Percentiles rank a stretch among this genome's conserved stretches.
phyloP scores from a whole-genome alignment of 2,329 filamentous ascomycete species.

The Xylariales sp. region DNA sequence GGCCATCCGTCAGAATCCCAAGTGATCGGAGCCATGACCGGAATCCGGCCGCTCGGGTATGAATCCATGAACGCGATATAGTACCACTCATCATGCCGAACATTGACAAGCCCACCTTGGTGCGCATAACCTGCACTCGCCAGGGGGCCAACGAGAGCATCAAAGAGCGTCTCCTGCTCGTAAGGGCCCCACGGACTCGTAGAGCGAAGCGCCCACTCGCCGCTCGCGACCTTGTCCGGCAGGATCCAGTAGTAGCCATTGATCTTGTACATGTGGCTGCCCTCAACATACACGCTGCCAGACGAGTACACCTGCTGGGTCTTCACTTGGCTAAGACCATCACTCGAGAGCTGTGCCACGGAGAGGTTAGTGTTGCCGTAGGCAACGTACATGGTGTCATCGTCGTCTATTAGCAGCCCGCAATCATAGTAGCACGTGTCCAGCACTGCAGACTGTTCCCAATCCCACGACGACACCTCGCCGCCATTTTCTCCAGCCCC shows the following conservation, averaged over 20 bases:
- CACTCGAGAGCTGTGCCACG: slow-evolving; percentile 45
- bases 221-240: slow-evolving; percentile 34
- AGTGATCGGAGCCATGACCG: slow-evolving; percentile 47
- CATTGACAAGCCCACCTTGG: slow-evolving; percentile 52
- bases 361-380: slow-evolving; percentile 45
- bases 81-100: slow-evolving; percentile 46
- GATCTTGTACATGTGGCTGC: slow-evolving; percentile 48
- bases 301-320: slow-evolving; percentile 33
- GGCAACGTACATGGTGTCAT: slow-evolving; percentile 54
- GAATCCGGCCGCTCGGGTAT: slow-evolving; percentile 51
- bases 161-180: slow-evolving; percentile 33
- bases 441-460: slow-evolving; percentile 16
- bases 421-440: slow-evolving; percentile 51
- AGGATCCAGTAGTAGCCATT: slow-evolving; percentile 51
- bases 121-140: slow-evolving; percentile 38
- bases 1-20: slow-evolving; percentile 48
- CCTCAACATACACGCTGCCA: slow-evolving; percentile 35
- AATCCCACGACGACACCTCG: slow-evolving; percentile 1
- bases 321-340: slow-evolving; percentile 35
- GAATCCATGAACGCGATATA: slow-evolving; percentile 50
- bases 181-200: slow-evolving; percentile 48
- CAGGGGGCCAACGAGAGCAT: slow-evolving; percentile 32
- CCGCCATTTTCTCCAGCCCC: not conserved
- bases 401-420: slow-evolving; percentile 52
- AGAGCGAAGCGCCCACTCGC: slow-evolving; percentile 42